These are phyloP conservation scores for Rhynchospora tenuis DNA, from an alignment of 176 grass and related monocot genomes.

Conservation along the genomic window DNA sequence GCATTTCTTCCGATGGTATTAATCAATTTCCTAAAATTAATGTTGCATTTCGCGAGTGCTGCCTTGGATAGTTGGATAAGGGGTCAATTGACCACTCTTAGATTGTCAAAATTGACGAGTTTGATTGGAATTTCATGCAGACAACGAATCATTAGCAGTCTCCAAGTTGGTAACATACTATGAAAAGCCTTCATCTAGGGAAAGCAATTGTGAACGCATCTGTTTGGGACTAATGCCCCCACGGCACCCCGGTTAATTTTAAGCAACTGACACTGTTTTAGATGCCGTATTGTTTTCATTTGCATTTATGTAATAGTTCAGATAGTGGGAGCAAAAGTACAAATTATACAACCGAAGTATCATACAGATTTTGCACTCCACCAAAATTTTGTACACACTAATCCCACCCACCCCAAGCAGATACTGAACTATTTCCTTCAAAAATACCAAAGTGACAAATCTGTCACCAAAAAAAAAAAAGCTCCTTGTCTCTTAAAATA, in stretches of 20 bases:
- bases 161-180: background rate
- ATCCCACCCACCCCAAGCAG: background rate
- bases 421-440: background rate
- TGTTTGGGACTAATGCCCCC: constrained; percentile 37
- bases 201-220: constrained; percentile 30
- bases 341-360: background rate
- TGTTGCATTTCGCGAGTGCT: background rate
- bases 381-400: constrained; percentile 1
- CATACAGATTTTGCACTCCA: background rate
- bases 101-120: background rate
- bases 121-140: background rate
- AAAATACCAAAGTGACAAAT: background rate
- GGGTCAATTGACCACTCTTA: background rate
- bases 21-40: constrained; percentile 8
- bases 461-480: too few relatives aligned
- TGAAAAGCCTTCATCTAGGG: constrained; percentile 33
- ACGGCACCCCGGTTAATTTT: constrained; percentile 31
- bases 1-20: too few relatives aligned
- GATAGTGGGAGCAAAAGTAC: background rate
- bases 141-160: background rate
- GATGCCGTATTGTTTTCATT: constrained; percentile 26
- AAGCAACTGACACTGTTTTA: constrained; percentile 54
- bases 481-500: background rate
- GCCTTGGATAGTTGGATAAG: background rate
- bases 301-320: too few relatives aligned